Percentiles rank a stretch among this genome's conserved stretches.
phyloP scores from a whole-genome alignment of 805 yeast species.

The Ogataea wickerhamii region DNA sequence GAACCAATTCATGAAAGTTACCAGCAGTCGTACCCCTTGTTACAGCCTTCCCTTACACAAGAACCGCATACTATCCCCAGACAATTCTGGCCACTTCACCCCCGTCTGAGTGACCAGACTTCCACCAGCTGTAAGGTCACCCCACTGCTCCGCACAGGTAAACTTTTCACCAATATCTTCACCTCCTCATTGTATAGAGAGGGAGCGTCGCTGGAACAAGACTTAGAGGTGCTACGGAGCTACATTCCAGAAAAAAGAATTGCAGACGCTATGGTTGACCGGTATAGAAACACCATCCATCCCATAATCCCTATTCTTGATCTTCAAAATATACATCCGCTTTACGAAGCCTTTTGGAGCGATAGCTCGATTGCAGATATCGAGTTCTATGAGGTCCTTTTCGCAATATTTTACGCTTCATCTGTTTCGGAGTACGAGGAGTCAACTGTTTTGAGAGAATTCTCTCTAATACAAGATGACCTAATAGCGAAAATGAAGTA shows the following conservation, averaged over 20 bases:
- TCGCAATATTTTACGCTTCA: slow-evolving; percentile 55
- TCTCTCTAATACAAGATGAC: slow-evolving; percentile 19
- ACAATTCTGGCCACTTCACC: slow-evolving; percentile 8
- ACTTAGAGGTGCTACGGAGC: slow-evolving; percentile 28
- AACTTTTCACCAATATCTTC: slow-evolving; percentile 25
- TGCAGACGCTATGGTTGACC: slow-evolving; percentile 43
- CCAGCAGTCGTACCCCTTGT: not conserved
- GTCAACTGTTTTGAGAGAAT: slow-evolving; percentile 39
- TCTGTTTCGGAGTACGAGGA: slow-evolving; percentile 59
- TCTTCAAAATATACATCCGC: slow-evolving; percentile 38
- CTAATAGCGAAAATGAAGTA: slow-evolving; percentile 44
- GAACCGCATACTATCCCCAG: slow-evolving; percentile 1
- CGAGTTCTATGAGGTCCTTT: slow-evolving; percentile 46
- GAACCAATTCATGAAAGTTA: not conserved
- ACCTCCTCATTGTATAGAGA: slow-evolving; percentile 18
- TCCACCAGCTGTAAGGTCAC: slow-evolving; percentile 7
- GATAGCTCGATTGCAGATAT: slow-evolving; percentile 30
- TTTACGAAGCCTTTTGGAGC: slow-evolving; percentile 51
- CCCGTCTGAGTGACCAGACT: not conserved
- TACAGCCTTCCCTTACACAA: not conserved
- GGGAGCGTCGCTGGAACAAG: slow-evolving; percentile 23
- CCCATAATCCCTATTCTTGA: slow-evolving; percentile 53
- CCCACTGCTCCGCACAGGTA: slow-evolving; percentile 18
- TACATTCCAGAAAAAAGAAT: slow-evolving; percentile 45
- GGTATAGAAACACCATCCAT: slow-evolving; percentile 52